A percentile compares a stretch with the other conserved stretches of the same genome.
Conservation (phyloP, 2,329 filamentous ascomycete genomes). For the Amylocarpus encephaloides region DNA sequence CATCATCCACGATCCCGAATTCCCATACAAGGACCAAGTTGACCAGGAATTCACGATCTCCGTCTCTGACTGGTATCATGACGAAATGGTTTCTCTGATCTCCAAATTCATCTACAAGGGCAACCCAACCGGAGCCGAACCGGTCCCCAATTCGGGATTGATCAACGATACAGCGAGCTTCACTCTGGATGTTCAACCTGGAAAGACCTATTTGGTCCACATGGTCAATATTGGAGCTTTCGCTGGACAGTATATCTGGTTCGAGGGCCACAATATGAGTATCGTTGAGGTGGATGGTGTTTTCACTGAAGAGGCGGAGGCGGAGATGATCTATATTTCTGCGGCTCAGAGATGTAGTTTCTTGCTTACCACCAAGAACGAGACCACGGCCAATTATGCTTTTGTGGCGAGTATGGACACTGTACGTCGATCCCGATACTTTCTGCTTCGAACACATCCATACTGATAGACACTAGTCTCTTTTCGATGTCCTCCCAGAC, state of each 20-base stretch:
- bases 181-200: constrained; percentile 53
- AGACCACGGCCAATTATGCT: constrained; percentile 56
- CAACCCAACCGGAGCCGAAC: constrained; percentile 47
- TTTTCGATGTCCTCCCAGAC: constrained; percentile 59
- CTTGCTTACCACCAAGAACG: constrained; percentile 56
- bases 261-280: constrained; percentile 59
- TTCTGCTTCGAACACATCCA: not conserved
- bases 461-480: constrained; percentile 35
- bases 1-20: constrained; percentile 47
- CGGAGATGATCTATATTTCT: constrained; percentile 58
- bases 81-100: constrained; percentile 44
- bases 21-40: constrained; percentile 41
- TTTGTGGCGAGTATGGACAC: constrained; percentile 65
- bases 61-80: constrained; percentile 55
- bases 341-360: constrained; percentile 62
- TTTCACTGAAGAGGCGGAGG: constrained; percentile 52
- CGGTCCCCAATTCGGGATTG: constrained; percentile 60
- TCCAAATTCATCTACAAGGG: constrained; percentile 32
- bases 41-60: constrained; percentile 52
- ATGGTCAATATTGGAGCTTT: constrained; percentile 71
- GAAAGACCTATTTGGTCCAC: constrained; percentile 67
- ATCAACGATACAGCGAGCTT: constrained; percentile 65
- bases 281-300: constrained; percentile 70
- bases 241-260: constrained; percentile 59
- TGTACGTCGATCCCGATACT: constrained; percentile 15